These are phyloP conservation scores for Posidonia australis DNA, from an alignment of 106 monocot species.

Conservation along the genomic window DNA sequence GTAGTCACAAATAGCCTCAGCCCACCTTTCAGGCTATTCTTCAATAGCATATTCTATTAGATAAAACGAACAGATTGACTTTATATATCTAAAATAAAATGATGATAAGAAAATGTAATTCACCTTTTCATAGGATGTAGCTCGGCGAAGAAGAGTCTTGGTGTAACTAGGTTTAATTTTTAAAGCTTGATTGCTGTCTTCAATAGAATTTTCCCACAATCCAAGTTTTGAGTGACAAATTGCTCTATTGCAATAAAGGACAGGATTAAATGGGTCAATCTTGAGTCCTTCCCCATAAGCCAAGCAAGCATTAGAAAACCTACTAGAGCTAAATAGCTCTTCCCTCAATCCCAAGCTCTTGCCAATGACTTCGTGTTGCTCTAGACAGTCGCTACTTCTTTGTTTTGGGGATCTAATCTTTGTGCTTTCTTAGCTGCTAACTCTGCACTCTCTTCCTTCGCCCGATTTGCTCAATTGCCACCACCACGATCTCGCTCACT, in stretches of 20 bases:
- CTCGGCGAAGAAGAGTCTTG: no score
- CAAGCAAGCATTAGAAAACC: constrained; percentile 57
- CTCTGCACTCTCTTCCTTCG: constrained; percentile 63
- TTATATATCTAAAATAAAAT: no score
- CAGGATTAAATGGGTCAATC: constrained; percentile 57
- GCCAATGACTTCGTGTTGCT: constrained; percentile 51
- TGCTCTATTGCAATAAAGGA: constrained; percentile 72
- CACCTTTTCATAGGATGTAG: no score
- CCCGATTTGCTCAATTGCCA: no score
- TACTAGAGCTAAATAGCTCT: constrained; percentile 57
- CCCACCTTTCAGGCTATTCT: constrained; percentile 88
- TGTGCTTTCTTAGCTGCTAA: constrained; percentile 56
- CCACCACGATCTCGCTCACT: no score
- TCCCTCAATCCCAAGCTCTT: constrained; percentile 47
- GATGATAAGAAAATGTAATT: no score
- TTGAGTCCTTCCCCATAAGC: constrained; percentile 85
- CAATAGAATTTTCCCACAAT: no score
- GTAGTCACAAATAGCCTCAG: constrained; percentile 61
- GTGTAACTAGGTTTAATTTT: constrained; percentile 53
- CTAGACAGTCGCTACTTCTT: constrained; percentile 30
- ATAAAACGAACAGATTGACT: no score
- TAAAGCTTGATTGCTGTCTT: constrained; percentile 67
- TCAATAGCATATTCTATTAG: constrained; percentile 53
- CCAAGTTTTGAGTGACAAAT: no score
- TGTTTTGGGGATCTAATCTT: no score